Evolutionary conservation across 768 basidiomycete species (phyloP).

Genomic region (Suillus alpinus): DNA sequence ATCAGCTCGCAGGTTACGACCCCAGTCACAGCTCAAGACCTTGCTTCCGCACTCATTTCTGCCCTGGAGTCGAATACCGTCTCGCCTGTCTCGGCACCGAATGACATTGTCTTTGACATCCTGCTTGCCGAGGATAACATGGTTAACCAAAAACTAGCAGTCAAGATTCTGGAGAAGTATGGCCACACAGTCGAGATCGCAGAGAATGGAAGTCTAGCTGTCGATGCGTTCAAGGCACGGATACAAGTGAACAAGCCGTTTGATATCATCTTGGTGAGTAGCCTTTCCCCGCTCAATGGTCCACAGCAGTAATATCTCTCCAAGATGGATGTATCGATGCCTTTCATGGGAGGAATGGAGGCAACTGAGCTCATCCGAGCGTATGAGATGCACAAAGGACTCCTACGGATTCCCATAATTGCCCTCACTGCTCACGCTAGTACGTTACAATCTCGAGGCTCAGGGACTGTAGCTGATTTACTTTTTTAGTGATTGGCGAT

Average conservation of each 20-base stretch:
- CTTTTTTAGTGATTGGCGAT: constrained; percentile 77
- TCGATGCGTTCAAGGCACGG: constrained; percentile 86
- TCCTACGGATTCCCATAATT: constrained; percentile 84
- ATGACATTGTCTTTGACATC: constrained; percentile 87
- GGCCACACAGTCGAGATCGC: constrained; percentile 96
- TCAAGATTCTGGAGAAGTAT: constrained; percentile 94
- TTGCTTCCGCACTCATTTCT: constrained; percentile 88
- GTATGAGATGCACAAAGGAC: constrained; percentile 71
- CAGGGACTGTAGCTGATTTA: constrained; percentile 7
- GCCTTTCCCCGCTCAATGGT: not conserved
- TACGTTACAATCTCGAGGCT: constrained; percentile 39
- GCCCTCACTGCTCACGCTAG: constrained; percentile 97
- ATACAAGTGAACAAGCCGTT: constrained; percentile 71
- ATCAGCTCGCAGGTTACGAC: constrained; percentile 94
- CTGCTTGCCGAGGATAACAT: constrained; percentile 96
- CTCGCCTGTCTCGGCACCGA: constrained; percentile 80
- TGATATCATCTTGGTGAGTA: constrained; percentile 85
- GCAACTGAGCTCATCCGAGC: constrained; percentile 89
- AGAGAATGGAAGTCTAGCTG: constrained; percentile 92
- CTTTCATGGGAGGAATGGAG: constrained; percentile 98
- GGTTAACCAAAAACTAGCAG: constrained; percentile 93
- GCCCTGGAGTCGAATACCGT: constrained; percentile 95
- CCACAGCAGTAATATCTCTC: constrained; percentile 3
- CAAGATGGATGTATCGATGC: constrained; percentile 98
- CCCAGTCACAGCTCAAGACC: constrained; percentile 83